Base-by-base conservation (phyloP, 306 rosid genomes). In the Quercus engelmannii region DNA sequence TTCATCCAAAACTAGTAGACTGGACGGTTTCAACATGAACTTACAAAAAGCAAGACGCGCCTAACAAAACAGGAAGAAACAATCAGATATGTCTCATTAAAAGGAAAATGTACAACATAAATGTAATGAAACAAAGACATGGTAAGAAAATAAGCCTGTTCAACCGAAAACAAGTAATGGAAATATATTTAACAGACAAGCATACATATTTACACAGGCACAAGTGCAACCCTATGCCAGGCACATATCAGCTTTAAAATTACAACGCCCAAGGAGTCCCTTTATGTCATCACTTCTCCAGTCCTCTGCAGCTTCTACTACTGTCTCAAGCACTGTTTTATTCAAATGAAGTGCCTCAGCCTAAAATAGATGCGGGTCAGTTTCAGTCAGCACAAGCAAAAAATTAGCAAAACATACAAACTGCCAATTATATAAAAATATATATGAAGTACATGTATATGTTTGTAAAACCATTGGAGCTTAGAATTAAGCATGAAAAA, bases 181-280 rank as follows among this genome's bases (percentile, higher is more conserved):
- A 67, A 67, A 19, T 67, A 7, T 67, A 67, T 35, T 21, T 21
- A 21, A 21, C 23, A 21, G 23, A 21, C 23, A 21, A 21, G 23
- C 23, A 21, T 21, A 21, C 23, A 21, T 21, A 21, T 21, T 21
- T 21, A 21, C 23, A 21, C 23, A 21, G 23, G 23, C 23, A 21
- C 23, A 21, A 21, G 23, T 21, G 23, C 23, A 21, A 21, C 23
- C 23, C 23, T 21, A 21, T 21, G 23, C 23, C 23, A 21, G 23
- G 99, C 97, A 92, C 23, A 21, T 95, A 76, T 92, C 96, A 26
- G 94, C 74, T 84, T 95, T 95, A 84, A 95, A 92, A 88, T 95
- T 95, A 86, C 99, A 95, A 71, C 99, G 99, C 59, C 99, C 99
- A 71, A 95, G 97, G 81, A 95, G 99, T 75, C 98, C 99, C 84